Conservation (phyloP, 2,329 filamentous ascomycete genomes). For the Phialophora chinensis region DNA sequence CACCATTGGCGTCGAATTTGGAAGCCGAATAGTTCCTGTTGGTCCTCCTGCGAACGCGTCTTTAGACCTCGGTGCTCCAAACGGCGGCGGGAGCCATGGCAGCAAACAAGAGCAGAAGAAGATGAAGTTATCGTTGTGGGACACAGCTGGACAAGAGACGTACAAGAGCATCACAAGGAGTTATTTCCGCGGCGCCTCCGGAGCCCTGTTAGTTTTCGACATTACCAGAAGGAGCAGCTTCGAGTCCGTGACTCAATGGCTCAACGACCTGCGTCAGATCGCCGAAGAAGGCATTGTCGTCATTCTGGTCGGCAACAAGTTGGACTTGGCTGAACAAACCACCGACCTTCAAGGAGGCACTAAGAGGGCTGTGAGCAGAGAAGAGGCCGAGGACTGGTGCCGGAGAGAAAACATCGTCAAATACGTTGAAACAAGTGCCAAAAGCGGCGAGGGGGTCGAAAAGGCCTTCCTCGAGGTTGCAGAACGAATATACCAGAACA, state of each 20-base stretch:
- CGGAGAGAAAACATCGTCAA: constrained; percentile 81
- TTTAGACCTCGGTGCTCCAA: constrained; percentile 58
- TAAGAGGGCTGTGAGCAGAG: constrained; percentile 73
- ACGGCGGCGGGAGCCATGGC: constrained; percentile 17
- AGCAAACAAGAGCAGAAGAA: constrained; percentile 38
- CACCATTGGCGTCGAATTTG: constrained; percentile 96
- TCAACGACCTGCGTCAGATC: constrained; percentile 90
- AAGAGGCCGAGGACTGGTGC: constrained; percentile 92
- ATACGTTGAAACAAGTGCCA: constrained; percentile 96
- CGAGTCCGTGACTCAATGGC: constrained; percentile 86
- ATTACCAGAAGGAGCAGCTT: constrained; percentile 87
- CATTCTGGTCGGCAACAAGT: constrained; percentile 93
- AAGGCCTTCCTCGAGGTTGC: constrained; percentile 91
- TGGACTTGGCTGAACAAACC: constrained; percentile 68
- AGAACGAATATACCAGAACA: constrained; percentile 94
- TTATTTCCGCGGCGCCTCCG: constrained; percentile 84
- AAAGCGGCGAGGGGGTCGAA: constrained; percentile 93
- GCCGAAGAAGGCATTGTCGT: constrained; percentile 96
- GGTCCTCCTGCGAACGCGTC: constrained; percentile 75
- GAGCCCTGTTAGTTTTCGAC: constrained; percentile 89
- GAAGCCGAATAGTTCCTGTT: constrained; percentile 88
- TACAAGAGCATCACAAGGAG: constrained; percentile 96
- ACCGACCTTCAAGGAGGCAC: constrained; percentile 50
- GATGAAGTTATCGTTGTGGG: constrained; percentile 72
- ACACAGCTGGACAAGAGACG: constrained; percentile 94